Base-by-base conservation (phyloP, 345 rosid species). In the Eucalyptus leucophloia region DNA sequence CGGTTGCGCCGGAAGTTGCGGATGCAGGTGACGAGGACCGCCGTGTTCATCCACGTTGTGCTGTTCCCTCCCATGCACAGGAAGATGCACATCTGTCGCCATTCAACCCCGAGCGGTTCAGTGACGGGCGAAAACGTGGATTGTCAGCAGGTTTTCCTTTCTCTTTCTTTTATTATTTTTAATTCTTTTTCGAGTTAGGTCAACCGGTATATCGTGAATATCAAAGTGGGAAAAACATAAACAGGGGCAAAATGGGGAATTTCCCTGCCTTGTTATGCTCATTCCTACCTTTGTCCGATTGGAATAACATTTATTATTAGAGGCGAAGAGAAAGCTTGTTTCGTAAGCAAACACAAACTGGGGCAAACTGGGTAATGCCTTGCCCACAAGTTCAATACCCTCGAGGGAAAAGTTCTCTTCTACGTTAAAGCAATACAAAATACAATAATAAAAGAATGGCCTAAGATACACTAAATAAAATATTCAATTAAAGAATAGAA, bases 1-100 rank as follows among this genome's bases (percentile, higher is more conserved):
- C 99, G 94, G 93, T 98, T 97, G 44, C 94, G 91, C 53, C 99
- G 92, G 93, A 97, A 98, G 88, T 97, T 97, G 2, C 98, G 96
- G 32, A 98, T 94, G 90, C 99, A 98, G 3, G 99, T 97, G 47
- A 98, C 99, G 12, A 98, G 89, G 56, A 98, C 95, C 88, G 98
- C 98, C 58, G 98, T 98, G 95, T 97, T 97, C 99, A 97, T 97
- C 99, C 99, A 97, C 69, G 99, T 97, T 9, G 98, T 94, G 86
- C 98, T 96, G 94, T 97, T 97, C 32, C 99, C 99, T 90, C 99
- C 99, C 94, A 97, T 83, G 89, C 99, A 96, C 50, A 97, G 92
- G 88, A 96, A 96, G 37, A 97, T 81, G 86, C 98, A 96, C 99
- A 92, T 92, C 95, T 92, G 88, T 87, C 89, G 93, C 95, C 96